phyloP scores from a whole-genome alignment of 108 stramenopile species.

The Pseudonitzschia delicatissima region DNA sequence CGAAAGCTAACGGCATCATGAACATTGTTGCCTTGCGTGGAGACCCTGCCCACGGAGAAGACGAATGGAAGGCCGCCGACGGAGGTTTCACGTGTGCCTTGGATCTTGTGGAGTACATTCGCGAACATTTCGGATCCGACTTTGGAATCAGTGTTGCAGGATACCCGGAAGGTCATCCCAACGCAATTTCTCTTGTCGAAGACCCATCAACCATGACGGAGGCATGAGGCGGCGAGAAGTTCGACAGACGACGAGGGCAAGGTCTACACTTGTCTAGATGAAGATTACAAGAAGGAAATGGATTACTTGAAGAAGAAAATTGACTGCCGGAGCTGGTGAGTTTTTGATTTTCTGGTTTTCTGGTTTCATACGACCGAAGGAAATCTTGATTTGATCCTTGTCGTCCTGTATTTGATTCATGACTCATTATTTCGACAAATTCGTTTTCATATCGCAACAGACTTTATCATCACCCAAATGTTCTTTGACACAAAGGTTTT shows the following conservation, averaged over 20 bases:
- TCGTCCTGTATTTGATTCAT: not conserved
- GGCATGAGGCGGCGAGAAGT: constrained; percentile 79
- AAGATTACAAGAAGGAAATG: constrained; percentile 96
- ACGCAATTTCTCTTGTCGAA: constrained; percentile 82
- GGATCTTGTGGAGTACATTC: constrained; percentile 96
- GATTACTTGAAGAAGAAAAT: constrained; percentile 95
- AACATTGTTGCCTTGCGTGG: constrained; percentile 99
- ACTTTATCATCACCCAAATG: constrained; percentile 99
- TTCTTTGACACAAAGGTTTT: constrained; percentile 97
- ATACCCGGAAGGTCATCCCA: constrained; percentile 99
- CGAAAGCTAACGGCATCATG: constrained; percentile 84
- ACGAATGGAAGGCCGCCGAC: constrained; percentile 93
- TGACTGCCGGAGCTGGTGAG: constrained; percentile 92
- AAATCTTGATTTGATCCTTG: not conserved
- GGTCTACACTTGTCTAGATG: constrained; percentile 89
- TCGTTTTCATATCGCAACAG: constrained; percentile 40
- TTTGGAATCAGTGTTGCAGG: constrained; percentile 97
- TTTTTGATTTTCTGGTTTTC: not conserved
- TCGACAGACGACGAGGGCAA: constrained; percentile 65
- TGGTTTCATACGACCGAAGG: too few species aligned
- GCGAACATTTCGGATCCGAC: constrained; percentile 81
- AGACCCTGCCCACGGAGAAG: constrained; percentile 97
- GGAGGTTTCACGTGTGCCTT: constrained; percentile 97
- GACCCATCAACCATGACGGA: constrained; percentile 76
- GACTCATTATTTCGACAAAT: too few species aligned